phyloP scores from a whole-genome alignment of 1,139 yeast genomes.

The Pichia sp. region DNA sequence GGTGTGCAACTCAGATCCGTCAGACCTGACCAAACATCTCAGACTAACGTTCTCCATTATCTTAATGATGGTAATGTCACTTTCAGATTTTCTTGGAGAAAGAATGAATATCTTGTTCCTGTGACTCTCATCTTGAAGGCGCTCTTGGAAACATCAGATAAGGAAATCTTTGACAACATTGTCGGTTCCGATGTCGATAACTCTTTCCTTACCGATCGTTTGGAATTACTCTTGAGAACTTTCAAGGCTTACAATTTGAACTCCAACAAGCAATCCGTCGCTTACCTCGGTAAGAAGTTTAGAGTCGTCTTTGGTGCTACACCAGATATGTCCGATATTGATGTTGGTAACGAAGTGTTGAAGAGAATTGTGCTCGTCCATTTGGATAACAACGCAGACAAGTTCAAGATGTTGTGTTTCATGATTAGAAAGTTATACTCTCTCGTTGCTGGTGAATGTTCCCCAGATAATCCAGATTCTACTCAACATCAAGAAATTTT shows the following conservation, averaged over 20 bases:
- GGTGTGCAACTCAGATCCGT: slow-evolving; percentile 95
- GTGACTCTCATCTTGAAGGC: slow-evolving; percentile 92
- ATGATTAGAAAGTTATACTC: slow-evolving; percentile 95
- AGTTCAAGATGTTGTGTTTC: slow-evolving; percentile 78
- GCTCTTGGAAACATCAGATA: slow-evolving; percentile 79
- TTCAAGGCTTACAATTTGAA: slow-evolving; percentile 75
- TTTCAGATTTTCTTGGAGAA: slow-evolving; percentile 94
- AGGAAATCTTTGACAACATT: slow-evolving; percentile 93
- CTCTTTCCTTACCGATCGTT: slow-evolving; percentile 96
- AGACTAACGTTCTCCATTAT: slow-evolving; percentile 93
- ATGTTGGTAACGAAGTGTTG: slow-evolving; percentile 83
- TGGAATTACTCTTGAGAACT: slow-evolving; percentile 83
- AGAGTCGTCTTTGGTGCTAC: slow-evolving; percentile 88
- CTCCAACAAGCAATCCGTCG: slow-evolving; percentile 81
- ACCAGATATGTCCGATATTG: slow-evolving; percentile 80
- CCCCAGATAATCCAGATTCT: slow-evolving; percentile 98
- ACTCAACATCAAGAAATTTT: slow-evolving; percentile 97
- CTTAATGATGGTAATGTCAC: slow-evolving; percentile 95
- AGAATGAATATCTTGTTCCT: slow-evolving; percentile 91
- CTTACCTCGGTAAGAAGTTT: slow-evolving; percentile 92
- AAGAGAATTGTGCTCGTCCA: slow-evolving; percentile 86
- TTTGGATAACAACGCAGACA: slow-evolving; percentile 62
- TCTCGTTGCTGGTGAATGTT: slow-evolving; percentile 92
- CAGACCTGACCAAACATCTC: slow-evolving; percentile 96
- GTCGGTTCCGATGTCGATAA: slow-evolving; percentile 82